Base-by-base conservation (phyloP, 2,329 filamentous ascomycete species). In the Keithomyces neogunnii region DNA sequence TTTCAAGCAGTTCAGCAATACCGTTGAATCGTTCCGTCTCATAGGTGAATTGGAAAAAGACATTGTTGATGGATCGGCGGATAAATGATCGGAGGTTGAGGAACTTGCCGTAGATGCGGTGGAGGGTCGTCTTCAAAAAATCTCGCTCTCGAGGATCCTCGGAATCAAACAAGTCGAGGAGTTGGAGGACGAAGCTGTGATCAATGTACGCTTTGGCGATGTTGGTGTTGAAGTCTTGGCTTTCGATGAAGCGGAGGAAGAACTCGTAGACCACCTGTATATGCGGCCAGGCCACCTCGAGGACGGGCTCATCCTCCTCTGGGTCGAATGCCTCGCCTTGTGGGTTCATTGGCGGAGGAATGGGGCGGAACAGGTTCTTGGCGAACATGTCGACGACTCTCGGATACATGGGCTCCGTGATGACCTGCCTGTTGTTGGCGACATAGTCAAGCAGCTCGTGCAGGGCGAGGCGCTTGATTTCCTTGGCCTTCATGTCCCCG, bases 251-350 rank as follows among this genome's bases (percentile, higher is more conserved):
- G 54, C 93, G 82, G 56, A 99, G 77, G 77, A 99, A 99, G 77
- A 99, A 99, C 70, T 99, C 93, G 71, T 99, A 99, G 40, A 99
- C 93, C 51, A 99, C 93, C 72, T 99, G 93, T 54, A 99, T 99
- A 68, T 99, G 93, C 6, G 93, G 93, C 93, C 93, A 99, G 4
- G 93, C 93, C 36, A 99, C 93, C 73, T 99, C 93, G 52, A 99
- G 77, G 35, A 99, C 93, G 1, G 93, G 93, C 67, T 99, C 93
- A 61, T 99, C 93, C 73, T 99, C 93, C 70, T 99, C 93, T 1
- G 93, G 93, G 65, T 99, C 93, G 64, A 97, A 99, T 1, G 93
- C 93, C 69, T 99, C 93, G 54, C 93, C 93, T 71, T 97, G 93
- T 3, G 93, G 93, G 62, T 96, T 97, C 74, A 97, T 89, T 6